Percentiles rank a stretch among this genome's conserved stretches.
Conservation (phyloP, 75 land plant genomes). For the Picea glauca region DNA sequence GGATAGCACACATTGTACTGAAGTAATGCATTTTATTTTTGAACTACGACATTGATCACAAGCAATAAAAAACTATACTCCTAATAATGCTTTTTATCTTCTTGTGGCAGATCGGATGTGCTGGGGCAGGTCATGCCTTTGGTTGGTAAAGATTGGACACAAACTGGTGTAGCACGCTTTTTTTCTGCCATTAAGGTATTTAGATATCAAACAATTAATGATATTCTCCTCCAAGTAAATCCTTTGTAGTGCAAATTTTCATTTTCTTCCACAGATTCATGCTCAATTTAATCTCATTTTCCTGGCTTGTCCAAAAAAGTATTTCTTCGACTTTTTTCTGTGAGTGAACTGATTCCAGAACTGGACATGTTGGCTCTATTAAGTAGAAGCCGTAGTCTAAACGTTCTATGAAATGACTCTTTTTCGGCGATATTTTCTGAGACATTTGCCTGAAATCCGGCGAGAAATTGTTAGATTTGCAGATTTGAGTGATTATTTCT, state of each 20-base stretch:
- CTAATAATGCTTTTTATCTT: not conserved
- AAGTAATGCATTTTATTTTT: not conserved
- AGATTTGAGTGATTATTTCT: no score
- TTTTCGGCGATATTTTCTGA: no score
- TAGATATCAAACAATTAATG: not conserved
- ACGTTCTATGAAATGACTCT: no score
- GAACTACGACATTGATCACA: not conserved
- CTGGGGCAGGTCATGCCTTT: constrained; percentile 99
- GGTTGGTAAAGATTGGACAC: constrained; percentile 97
- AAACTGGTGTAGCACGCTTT: constrained; percentile 90
- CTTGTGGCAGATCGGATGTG: constrained; percentile 85
- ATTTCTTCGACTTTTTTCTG: not conserved
- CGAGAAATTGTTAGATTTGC: no score
- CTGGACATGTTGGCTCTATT: not conserved
- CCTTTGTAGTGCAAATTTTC: not conserved
- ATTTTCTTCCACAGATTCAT: not conserved
- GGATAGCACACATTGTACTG: not conserved
- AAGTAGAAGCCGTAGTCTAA: not conserved
- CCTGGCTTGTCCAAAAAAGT: not conserved
- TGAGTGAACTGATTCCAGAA: not conserved
- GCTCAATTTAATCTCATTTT: not conserved
- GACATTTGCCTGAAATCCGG: no score
- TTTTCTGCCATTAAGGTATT: constrained; percentile 96
- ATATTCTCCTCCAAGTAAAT: not conserved
- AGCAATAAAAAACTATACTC: not conserved